Conservation (phyloP, 1,284 basidiomycete species). For the Ceratobasidium sp. region DNA sequence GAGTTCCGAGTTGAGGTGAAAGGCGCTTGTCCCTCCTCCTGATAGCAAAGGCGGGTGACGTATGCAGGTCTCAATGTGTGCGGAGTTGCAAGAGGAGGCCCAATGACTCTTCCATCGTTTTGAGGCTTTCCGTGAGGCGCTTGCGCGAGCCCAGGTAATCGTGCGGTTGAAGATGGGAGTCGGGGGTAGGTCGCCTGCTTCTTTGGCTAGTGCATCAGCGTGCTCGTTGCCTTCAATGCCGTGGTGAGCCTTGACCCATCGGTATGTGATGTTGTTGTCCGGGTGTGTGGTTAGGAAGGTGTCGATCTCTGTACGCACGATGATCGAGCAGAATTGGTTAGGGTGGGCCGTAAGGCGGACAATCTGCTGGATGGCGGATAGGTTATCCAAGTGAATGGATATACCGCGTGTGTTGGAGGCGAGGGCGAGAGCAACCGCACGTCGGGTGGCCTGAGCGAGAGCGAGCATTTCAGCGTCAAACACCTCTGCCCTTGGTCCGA, state of each 20-base stretch:
- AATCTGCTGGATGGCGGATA: background rate
- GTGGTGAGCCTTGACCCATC: background rate
- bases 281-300: background rate
- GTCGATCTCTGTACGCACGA: background rate
- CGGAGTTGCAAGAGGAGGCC: background rate
- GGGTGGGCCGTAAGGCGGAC: background rate
- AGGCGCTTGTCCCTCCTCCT: background rate
- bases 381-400: too few species aligned
- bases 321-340: background rate
- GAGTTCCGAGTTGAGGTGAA: too few species aligned
- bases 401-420: too few species aligned
- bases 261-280: background rate
- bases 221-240: background rate
- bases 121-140: background rate
- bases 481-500: too few species aligned
- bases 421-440: background rate
- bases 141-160: conserved; percentile 10
- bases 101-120: background rate
- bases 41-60: background rate
- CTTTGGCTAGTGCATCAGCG: conserved; percentile 16
- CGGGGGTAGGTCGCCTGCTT: conserved; percentile 11
- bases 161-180: background rate
- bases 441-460: background rate
- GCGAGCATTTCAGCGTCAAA: background rate
- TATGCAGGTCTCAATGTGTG: background rate